Base-by-base conservation (phyloP, 345 rosid genomes). In the Durio zibethinus region DNA sequence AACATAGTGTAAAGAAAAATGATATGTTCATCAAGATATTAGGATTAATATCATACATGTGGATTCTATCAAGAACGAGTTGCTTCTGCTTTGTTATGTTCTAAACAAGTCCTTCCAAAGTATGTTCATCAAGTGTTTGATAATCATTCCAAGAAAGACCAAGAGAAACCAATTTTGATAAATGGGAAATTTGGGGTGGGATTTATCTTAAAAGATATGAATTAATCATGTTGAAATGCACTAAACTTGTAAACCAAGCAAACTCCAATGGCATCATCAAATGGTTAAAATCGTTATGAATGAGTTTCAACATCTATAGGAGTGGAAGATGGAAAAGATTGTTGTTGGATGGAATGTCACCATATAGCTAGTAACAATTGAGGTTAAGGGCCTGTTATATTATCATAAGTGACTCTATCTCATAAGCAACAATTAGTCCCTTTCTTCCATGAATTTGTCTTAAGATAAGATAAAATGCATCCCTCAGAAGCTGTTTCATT, bases 21-120 rank as follows among this genome's bases (percentile, higher is more conserved):
- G 79, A 68, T 2, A 79, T 2, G 21, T 79, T 81, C 50, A 70
- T 1, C 14, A 72, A 60, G 8, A 60, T 52, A n/a, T 7, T 8
- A 15, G 69, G 52, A 16, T 7, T 11, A 23, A 53, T 20, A 3
- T 21, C 3, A 7, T 42, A 76, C 77, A 81, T 71, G 31, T 43
- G 0, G 2, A 50, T 27, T 0, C 0, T 0, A 7, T 18, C 29
- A 45, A 79, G 78, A 40, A 21, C 2, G 11, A 81, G 79, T 35
- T 48, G 21, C 7, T 42, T 50, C 54, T 79, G 4, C 7, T 45
- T 16, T 7, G 71, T 72, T 0, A 76, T n/a, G 54, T 83, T 81
- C 3, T 23, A 63, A 33, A 38, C 33, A 10, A 78, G 38, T 47
- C 10, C 27, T 35, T 5, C 15, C 47, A 64, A 10, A 54, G 52